These are phyloP conservation scores for Cyphellophora attinorum DNA, from an alignment of 2,329 filamentous ascomycete genomes.

Conservation along the genomic window DNA sequence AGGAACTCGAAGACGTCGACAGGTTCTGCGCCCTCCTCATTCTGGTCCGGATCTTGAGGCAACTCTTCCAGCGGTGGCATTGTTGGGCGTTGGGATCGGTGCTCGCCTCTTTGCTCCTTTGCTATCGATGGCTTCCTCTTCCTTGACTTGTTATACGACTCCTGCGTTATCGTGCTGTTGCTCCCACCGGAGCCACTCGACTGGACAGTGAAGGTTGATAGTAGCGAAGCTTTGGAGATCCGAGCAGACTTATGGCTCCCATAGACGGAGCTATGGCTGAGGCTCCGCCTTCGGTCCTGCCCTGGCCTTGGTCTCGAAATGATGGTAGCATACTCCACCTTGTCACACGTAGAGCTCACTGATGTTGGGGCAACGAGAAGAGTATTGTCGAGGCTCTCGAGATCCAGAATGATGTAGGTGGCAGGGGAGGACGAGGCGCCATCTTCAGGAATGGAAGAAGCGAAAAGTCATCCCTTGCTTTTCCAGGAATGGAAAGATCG, in stretches of 20 bases:
- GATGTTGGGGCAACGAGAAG: background rate
- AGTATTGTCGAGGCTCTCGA: background rate
- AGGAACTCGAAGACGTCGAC: conserved; percentile 17
- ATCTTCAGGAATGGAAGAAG: background rate
- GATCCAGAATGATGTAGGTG: background rate
- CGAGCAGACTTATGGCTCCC: conserved; percentile 7
- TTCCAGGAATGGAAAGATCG: background rate
- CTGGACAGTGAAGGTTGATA: conserved; percentile 15
- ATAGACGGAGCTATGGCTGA: conserved; percentile 13
- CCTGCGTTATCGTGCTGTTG: conserved; percentile 15
- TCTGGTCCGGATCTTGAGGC: background rate
- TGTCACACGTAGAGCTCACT: conserved; percentile 1
- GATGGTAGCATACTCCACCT: conserved; percentile 13
- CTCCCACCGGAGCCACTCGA: conserved; percentile 18
- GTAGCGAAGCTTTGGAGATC: conserved; percentile 18
- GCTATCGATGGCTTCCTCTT: conserved; percentile 8
- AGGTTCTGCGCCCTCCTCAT: conserved; percentile 3
- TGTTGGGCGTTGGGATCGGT: too few species aligned
- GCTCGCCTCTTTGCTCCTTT: conserved; percentile 2
- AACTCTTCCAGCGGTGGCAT: conserved; percentile 1
- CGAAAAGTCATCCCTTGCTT: background rate
- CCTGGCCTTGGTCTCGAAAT: conserved; percentile 11
- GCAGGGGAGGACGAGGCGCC: background rate
- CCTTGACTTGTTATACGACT: conserved; percentile 14
- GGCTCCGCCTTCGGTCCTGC: conserved; percentile 15